phyloP scores from a whole-genome alignment of 495 filamentous ascomycete species.

The Aspergillus nidulans region DNA sequence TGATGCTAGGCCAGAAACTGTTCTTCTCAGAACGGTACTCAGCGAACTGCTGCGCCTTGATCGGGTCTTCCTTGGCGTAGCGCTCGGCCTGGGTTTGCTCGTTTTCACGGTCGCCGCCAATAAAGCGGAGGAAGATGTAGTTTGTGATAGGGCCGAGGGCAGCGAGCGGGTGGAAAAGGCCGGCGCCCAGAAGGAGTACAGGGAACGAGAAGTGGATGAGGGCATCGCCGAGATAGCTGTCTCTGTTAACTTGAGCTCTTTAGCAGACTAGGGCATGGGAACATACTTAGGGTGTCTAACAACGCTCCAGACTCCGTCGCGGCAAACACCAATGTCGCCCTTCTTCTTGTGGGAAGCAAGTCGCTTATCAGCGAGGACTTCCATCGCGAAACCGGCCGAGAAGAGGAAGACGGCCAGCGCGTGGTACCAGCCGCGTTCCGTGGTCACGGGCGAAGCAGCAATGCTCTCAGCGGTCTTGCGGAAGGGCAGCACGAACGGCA shows the following conservation, averaged over 20 bases:
- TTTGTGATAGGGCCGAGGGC: conserved; percentile 53
- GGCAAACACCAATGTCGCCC: conserved; percentile 29
- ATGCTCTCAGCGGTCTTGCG: conserved; percentile 16
- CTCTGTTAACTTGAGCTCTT: background rate
- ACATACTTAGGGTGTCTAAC: conserved; percentile 59
- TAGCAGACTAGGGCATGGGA: background rate
- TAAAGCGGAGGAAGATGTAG: conserved; percentile 52
- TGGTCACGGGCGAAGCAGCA: conserved; percentile 1
- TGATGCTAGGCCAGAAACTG: conserved; percentile 50
- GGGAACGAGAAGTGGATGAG: conserved; percentile 44
- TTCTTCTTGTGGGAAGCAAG: conserved; percentile 36
- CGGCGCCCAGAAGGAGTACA: conserved; percentile 39
- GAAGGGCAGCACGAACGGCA: conserved; percentile 54
- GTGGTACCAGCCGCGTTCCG: conserved; percentile 21
- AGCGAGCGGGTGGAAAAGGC: conserved; percentile 47
- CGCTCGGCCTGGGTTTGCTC: conserved; percentile 47
- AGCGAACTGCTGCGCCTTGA: conserved; percentile 48
- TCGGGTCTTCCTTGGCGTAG: conserved; percentile 39
- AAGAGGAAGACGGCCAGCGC: conserved; percentile 52
- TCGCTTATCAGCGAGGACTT: conserved; percentile 52
- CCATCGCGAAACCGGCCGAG: conserved; percentile 48
- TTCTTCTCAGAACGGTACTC: conserved; percentile 49
- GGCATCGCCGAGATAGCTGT: conserved; percentile 55
- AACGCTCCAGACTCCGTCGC: conserved; percentile 55
- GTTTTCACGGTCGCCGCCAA: conserved; percentile 51